These are phyloP conservation scores for apple (Malus domestica) DNA, from an alignment of 306 rosid genomes.

Conservation along the genomic window ASM211411v1 NC_041803.1:46944001-46944500, in stretches of 20 bases:
- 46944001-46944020: constrained; percentile 63
- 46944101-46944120: background rate
- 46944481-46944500: background rate
- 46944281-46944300: background rate
- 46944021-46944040: constrained; percentile 52
- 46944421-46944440: background rate
- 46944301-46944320: background rate
- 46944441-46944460: background rate
- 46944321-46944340: background rate
- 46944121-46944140: constrained; percentile 58
- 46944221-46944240: constrained; percentile 41
- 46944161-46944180: constrained; percentile 62
- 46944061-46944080: background rate
- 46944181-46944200: constrained; percentile 62
- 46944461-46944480: background rate
- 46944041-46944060: background rate
- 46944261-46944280: constrained; percentile 9
- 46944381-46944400: no score
- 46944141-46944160: constrained; percentile 60
- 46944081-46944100: background rate
- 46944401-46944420: background rate
- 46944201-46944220: constrained; percentile 45
- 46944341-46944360: accelerated
- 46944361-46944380: background rate
- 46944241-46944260: constrained; percentile 84